These are phyloP conservation scores for Xylariales sp. DNA, from an alignment of 2,329 filamentous ascomycete genomes.

Conservation along the genomic window DNA sequence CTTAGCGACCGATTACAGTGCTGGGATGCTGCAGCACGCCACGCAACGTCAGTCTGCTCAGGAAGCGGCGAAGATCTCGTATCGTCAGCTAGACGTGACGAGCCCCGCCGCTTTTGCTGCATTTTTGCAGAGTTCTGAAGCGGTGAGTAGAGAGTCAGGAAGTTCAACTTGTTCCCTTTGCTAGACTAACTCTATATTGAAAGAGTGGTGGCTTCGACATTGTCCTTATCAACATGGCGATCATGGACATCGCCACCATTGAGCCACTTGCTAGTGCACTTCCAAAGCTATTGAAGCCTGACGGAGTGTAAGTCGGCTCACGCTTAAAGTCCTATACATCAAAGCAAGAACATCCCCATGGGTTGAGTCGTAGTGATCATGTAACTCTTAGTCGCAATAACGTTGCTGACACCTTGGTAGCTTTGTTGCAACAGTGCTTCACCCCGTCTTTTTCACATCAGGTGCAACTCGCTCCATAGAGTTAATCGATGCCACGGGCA, in stretches of 20 bases:
- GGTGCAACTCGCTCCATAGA: slow-evolving; percentile 33
- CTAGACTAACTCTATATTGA: background rate
- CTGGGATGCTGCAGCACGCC: slow-evolving; percentile 35
- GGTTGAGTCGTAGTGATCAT: background rate
- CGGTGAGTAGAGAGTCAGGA: background rate
- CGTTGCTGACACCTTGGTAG: too few species aligned
- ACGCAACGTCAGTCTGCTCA: slow-evolving; percentile 13
- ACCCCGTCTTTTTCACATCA: slow-evolving; percentile 45
- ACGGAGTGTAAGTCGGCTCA: slow-evolving; percentile 33
- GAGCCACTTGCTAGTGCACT: slow-evolving; percentile 36
- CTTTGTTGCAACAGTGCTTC: slow-evolving; percentile 42
- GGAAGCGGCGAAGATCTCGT: slow-evolving; percentile 21
- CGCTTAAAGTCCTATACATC: background rate
- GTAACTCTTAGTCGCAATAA: too few species aligned
- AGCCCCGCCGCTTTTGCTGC: slow-evolving; percentile 24
- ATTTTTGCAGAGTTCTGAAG: slow-evolving; percentile 11
- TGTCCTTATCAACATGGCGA: slow-evolving; percentile 43
- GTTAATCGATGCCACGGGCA: slow-evolving; percentile 29
- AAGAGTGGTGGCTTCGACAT: slow-evolving; percentile 34
- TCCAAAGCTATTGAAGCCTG: slow-evolving; percentile 33
- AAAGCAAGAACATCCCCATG: too few species aligned
- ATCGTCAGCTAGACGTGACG: slow-evolving; percentile 35
- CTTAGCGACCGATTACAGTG: slow-evolving; percentile 39
- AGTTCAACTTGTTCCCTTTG: background rate
- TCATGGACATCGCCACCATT: slow-evolving; percentile 42